These are phyloP conservation scores for Leccinum ponderosum DNA, from an alignment of 1,284 basidiomycete species.

Conservation along the genomic window DNA sequence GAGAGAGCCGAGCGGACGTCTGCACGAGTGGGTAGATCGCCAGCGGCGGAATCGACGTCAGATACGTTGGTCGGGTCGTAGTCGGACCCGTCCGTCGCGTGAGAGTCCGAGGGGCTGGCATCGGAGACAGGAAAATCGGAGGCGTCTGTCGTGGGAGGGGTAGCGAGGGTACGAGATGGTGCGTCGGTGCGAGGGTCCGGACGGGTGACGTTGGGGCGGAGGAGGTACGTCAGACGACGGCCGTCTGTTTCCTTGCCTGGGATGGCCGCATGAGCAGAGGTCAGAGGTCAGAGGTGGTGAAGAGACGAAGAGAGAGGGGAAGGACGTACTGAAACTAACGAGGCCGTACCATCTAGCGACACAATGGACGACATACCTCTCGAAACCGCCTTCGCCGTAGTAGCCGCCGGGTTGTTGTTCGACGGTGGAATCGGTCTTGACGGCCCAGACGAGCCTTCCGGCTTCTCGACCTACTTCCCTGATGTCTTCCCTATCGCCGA, in stretches of 20 bases:
- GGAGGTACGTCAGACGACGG: conserved; percentile 69
- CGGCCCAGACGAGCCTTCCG: conserved; percentile 68
- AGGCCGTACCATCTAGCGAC: conserved; percentile 76
- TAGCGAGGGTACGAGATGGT: conserved; percentile 44
- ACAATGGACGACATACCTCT: conserved; percentile 77
- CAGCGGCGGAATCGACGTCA: conserved; percentile 22
- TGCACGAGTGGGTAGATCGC: conserved; percentile 1
- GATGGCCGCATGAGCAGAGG: background rate
- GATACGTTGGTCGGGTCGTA: conserved; percentile 12
- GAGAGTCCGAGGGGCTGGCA: conserved; percentile 21
- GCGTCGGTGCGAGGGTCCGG: conserved; percentile 41
- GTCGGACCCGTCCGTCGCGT: conserved; percentile 19
- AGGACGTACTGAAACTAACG: conserved; percentile 75
- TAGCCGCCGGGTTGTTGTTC: conserved; percentile 10
- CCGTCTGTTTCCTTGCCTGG: conserved; percentile 69
- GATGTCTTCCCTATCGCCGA: conserved; percentile 56
- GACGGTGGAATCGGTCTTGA: conserved; percentile 24
- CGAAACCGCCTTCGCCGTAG: conserved; percentile 58
- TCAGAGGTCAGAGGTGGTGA: background rate
- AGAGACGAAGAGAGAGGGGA: background rate
- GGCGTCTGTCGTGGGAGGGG: conserved; percentile 69
- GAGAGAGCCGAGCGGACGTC: conserved; percentile 17
- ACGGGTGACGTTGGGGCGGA: conserved; percentile 70
- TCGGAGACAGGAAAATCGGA: conserved; percentile 45
- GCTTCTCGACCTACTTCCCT: conserved; percentile 65